Conservation (phyloP, 2,329 filamentous ascomycete genomes). For the Alternaria triticina region DNA sequence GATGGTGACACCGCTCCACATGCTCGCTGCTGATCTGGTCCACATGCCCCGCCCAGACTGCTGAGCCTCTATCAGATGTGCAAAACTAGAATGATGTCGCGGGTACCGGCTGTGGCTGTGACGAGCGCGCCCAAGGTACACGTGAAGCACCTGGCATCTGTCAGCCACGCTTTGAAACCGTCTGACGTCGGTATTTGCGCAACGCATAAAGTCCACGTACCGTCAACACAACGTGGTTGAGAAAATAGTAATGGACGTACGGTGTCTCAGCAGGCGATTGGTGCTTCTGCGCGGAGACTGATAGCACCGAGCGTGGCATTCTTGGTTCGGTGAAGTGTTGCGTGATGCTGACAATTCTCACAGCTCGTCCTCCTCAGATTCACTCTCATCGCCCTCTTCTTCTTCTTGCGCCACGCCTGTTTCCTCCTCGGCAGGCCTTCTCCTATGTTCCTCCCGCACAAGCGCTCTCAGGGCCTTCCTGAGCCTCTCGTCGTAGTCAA, state of each 20-base stretch:
- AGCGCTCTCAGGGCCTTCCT: constrained; percentile 70
- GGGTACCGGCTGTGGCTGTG: neutral
- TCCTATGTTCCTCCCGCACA: constrained; percentile 66
- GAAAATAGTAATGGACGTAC: neutral
- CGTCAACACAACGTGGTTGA: neutral
- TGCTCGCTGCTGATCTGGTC: neutral
- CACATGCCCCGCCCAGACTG: neutral
- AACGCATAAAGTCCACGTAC: constrained; percentile 1
- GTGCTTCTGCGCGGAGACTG: neutral
- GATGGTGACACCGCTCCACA: neutral
- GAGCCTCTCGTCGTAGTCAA: constrained; percentile 72
- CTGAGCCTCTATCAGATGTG: neutral
- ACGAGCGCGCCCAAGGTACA: neutral
- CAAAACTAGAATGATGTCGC: neutral
- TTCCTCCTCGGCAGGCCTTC: constrained; percentile 51
- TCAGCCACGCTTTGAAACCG: constrained; percentile 4
- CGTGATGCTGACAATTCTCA: constrained; percentile 6
- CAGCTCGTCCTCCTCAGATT: constrained; percentile 10
- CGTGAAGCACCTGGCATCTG: constrained; percentile 10
- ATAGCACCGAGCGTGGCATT: neutral
- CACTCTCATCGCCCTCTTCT: constrained; percentile 8
- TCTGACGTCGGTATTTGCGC: neutral
- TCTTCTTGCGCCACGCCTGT: neutral
- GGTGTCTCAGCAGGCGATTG: neutral
- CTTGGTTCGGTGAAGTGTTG: neutral